These are phyloP conservation scores for Staphylotrichum longicolle DNA, from an alignment of 495 filamentous ascomycete species.

Conservation along the genomic window DNA sequence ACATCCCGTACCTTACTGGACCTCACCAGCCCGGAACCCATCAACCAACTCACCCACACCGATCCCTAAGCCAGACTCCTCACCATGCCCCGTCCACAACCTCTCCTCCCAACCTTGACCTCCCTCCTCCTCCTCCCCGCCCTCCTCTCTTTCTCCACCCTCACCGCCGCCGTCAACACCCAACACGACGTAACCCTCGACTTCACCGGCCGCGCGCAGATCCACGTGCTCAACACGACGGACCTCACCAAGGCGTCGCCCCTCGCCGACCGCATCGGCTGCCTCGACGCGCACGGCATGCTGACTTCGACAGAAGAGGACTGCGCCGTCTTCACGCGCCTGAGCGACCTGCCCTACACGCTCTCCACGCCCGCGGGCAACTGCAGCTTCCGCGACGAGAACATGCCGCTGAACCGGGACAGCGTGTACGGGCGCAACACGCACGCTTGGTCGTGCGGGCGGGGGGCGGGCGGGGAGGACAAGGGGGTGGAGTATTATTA, in stretches of 20 bases:
- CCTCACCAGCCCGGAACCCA: background rate
- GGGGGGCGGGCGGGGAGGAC: background rate
- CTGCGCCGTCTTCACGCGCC: slow-evolving; percentile 36
- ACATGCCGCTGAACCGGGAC: slow-evolving; percentile 36
- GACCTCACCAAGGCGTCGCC: slow-evolving; percentile 11
- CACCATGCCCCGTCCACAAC: background rate
- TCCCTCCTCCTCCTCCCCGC: background rate
- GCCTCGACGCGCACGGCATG: slow-evolving; percentile 31
- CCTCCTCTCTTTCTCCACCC: background rate
- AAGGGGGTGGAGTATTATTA: slow-evolving; percentile 27
- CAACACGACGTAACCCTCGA: slow-evolving; percentile 7
- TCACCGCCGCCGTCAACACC: no score
- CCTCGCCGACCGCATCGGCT: slow-evolving; percentile 32
- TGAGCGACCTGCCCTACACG: slow-evolving; percentile 23
- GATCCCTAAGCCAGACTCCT: background rate
- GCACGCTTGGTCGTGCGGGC: slow-evolving; percentile 31
- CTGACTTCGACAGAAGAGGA: slow-evolving; percentile 18
- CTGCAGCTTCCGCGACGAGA: slow-evolving; percentile 35
- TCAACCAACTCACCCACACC: background rate
- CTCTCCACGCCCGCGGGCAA: slow-evolving; percentile 30
- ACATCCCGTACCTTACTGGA: background rate
- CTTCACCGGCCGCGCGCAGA: slow-evolving; percentile 32
- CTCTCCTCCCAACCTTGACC: background rate
- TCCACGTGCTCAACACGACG: slow-evolving; percentile 33
- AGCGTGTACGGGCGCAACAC: slow-evolving; percentile 32